Evolutionary conservation across 768 basidiomycete genomes (phyloP), one percentile per base, ranked within the genome.

Genomic region (Xerocomus potaroensis): DNA sequence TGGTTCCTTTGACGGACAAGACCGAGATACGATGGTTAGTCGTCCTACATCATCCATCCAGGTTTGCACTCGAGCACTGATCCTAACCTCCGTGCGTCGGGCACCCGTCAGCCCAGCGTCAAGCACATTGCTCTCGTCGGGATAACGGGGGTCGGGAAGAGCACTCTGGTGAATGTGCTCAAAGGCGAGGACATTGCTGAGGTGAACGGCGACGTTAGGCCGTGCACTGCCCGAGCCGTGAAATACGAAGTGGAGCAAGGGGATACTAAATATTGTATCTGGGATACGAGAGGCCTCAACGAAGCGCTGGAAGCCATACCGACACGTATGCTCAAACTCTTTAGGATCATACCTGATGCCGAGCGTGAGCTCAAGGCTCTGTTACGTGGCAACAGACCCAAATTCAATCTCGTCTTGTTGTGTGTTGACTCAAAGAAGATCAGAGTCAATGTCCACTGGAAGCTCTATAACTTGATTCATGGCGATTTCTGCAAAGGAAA

Each of bases 111-210:
- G 29, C 35, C 9, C 24, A 34, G n/a, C n/a, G n/a, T 45, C 26
- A 15, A 47, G 4, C 47, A 61, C 31, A 43, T 62, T 18, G 60
- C 62, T 26, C 27, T 62, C 29, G 56, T 53, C 19, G 60, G 60
- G 9, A 29, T 43, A 29, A 61, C 60, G 12, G 60, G 60, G 2
- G 61, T 49, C 35, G 60, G 60, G 33, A 62, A 62, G 35, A 62
- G 60, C 48, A 62, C 61, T 7, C 39, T 63, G 8, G 59, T 63
- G 18, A 62, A 62, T 26, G 37, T 62, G 43, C 58, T 61, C 39
- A 33, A 34, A n/a, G 60, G 53, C 45, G 3, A 27, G 12, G 14
- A 41, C 35, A 15, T 34, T 15, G 61, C 60, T 6, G 3, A 22
- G 48, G 58, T 46, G 2, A 45, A 39, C 46, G 61, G 54, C 9